These are phyloP conservation scores for Ogataea neopini DNA, from an alignment of 805 yeast genomes.

Conservation along the genomic window DNA sequence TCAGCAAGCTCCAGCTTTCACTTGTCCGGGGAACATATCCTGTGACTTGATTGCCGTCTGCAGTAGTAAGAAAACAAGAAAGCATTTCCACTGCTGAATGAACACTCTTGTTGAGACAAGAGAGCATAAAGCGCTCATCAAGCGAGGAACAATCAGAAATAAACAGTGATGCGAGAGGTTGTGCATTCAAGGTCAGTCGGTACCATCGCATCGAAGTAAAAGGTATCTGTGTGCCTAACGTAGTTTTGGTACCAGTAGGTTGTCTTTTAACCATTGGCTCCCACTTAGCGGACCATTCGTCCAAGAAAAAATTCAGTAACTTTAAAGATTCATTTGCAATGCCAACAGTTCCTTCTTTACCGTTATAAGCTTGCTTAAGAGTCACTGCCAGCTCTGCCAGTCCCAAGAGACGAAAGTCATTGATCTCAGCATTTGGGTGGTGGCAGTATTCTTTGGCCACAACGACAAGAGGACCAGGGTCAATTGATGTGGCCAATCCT, in stretches of 20 bases:
- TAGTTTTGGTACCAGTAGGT: neutral
- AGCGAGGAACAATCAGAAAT: conserved; percentile 1
- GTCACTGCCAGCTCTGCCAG: conserved; percentile 19
- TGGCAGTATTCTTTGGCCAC: conserved; percentile 14
- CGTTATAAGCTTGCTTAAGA: conserved; percentile 12
- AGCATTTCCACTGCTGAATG: conserved; percentile 22
- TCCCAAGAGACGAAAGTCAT: conserved; percentile 20
- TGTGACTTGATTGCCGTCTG: conserved; percentile 9
- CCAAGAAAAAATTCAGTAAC: conserved; percentile 15
- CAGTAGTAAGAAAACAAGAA: conserved; percentile 14
- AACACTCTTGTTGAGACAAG: conserved; percentile 18
- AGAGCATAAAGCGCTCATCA: conserved; percentile 15
- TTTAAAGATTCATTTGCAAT: conserved; percentile 8
- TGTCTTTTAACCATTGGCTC: conserved; percentile 6
- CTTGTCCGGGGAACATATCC: conserved; percentile 14
- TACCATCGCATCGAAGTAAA: conserved; percentile 26
- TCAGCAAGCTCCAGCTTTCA: conserved; percentile 14
- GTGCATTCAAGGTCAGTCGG: conserved; percentile 13
- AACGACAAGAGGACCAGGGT: conserved; percentile 18
- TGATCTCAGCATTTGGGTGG: conserved; percentile 11
- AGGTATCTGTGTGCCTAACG: conserved; percentile 16
- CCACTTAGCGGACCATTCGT: conserved; percentile 20
- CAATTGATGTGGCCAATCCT: conserved; percentile 19
- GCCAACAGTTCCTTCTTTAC: neutral
- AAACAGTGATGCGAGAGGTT: conserved; percentile 14